Evolutionary conservation across 1,284 basidiomycete genomes (phyloP).

Genomic region (Trametes hirsuta): DNA sequence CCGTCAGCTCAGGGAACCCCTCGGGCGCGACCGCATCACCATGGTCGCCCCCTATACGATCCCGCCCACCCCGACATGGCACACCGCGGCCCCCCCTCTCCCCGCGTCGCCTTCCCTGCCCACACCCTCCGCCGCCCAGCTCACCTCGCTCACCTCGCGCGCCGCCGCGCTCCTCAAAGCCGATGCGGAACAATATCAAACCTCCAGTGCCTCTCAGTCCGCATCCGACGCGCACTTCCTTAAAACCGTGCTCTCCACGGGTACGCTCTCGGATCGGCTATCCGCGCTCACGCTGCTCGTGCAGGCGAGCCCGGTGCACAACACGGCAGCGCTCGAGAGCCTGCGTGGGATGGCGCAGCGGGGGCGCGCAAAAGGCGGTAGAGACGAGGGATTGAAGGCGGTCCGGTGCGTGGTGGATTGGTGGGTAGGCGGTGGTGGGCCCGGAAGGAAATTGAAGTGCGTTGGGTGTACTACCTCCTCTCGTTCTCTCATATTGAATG

Average conservation of each 20-base stretch:
- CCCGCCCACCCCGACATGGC: constrained; percentile 63
- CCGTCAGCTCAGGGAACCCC: not conserved
- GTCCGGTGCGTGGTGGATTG: constrained; percentile 93
- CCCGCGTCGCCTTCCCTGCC: constrained; percentile 31
- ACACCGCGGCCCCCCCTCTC: constrained; percentile 44
- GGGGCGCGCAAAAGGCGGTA: constrained; percentile 80
- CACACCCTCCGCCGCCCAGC: constrained; percentile 45
- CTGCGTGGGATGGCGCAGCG: constrained; percentile 78
- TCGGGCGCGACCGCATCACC: not conserved
- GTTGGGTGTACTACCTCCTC: constrained; percentile 24
- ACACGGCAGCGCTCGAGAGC: constrained; percentile 79
- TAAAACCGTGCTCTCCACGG: constrained; percentile 80
- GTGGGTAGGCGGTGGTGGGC: constrained; percentile 92
- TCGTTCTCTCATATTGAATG: not conserved
- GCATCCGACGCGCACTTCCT: constrained; percentile 82
- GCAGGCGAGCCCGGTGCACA: constrained; percentile 91
- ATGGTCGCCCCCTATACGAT: constrained; percentile 4
- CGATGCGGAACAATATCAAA: constrained; percentile 52
- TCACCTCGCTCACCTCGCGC: constrained; percentile 49
- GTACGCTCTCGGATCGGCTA: constrained; percentile 92
- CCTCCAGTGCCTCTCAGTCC: constrained; percentile 41
- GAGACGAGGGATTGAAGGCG: constrained; percentile 91
- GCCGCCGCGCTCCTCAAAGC: constrained; percentile 55
- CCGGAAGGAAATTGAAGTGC: constrained; percentile 81
- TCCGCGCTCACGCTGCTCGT: constrained; percentile 92